phyloP scores from a whole-genome alignment of 2,329 filamentous ascomycete genomes.

The Paecilomyces niveus region DNA sequence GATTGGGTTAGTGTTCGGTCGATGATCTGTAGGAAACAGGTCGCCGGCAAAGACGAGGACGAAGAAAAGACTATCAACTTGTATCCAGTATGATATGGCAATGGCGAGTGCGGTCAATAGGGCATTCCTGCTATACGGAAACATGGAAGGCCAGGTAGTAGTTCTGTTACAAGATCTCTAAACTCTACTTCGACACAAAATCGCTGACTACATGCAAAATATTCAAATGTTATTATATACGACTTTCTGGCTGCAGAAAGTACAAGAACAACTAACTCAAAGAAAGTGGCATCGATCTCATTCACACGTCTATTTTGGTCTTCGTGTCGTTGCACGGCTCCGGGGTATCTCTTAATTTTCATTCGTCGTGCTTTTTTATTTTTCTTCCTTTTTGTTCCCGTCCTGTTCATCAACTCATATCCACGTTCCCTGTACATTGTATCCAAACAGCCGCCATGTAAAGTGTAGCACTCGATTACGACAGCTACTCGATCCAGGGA shows the following conservation, averaged over 20 bases:
- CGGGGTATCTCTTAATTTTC: not conserved
- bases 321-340: not conserved
- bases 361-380: not conserved
- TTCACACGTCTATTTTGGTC: not conserved
- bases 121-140: too few species aligned
- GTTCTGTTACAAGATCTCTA: not conserved
- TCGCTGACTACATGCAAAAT: not conserved
- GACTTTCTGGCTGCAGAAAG: not conserved
- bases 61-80: too few species aligned
- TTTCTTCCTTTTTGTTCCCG: not conserved
- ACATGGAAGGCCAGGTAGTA: too few species aligned
- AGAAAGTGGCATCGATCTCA: not conserved
- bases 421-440: not conserved
- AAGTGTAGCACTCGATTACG: too few species aligned
- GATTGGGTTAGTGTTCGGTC: too few species aligned
- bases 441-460: not conserved
- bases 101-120: too few species aligned
- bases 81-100: too few species aligned
- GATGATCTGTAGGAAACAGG: too few species aligned
- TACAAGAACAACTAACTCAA: not conserved
- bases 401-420: not conserved
- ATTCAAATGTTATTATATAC: not conserved
- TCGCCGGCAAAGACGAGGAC: too few species aligned
- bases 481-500: too few species aligned
- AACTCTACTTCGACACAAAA: not conserved